Base-by-base conservation (phyloP, 2,329 filamentous ascomycete species). In the Ceratocystis ficicola region DNA sequence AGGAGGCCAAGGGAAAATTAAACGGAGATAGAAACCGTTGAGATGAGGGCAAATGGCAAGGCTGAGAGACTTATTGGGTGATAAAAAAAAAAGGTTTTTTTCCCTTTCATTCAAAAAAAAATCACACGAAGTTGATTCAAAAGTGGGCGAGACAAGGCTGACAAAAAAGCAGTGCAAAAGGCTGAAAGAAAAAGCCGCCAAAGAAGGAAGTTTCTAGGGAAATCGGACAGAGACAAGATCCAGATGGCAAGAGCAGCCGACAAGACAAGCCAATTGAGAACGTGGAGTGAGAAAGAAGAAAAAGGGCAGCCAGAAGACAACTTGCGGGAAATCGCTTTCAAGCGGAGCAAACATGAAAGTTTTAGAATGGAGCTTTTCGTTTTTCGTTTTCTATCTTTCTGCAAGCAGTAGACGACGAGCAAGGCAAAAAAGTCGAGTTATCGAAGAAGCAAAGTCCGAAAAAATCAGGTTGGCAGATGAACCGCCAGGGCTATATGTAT, bases 391-490 rank as follows among this genome's bases (percentile, higher is more conserved):
- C 36, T 41, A 12, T 41, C 8, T 50, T 50, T 32, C 30, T 57
- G 22, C 52, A 17, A 57, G 30, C 52, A 57, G 25, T 2, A 22
- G 22, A 25, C n/a, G 3, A 20, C n/a, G 3, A 20, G 20, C n/a
- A 48, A 20, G 8, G 5, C 7, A 48, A 20, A n/a, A n/a, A 25
- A 55, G 46, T 8, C 10, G n/a, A 22, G 17, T 22, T 20, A 20
- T 50, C 20, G 10, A 8, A 57, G 17, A 28, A 57, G 25, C 8
- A 15, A 57, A 12, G 36, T 41, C 36, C 8, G 25, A 57, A 57
- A 57, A 57, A 57, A 57, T 57, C 46, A 22, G n/a, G 46, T 22
- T 57, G 25, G 52, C 22, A 57, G 52, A 57, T 30, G 52, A 22
- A 32, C 8, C 7, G 5, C 25, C 0, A 7, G 22, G 52, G 25